phyloP scores from a whole-genome alignment of 768 basidiomycete species.

The Strobilomyces confusus region DNA sequence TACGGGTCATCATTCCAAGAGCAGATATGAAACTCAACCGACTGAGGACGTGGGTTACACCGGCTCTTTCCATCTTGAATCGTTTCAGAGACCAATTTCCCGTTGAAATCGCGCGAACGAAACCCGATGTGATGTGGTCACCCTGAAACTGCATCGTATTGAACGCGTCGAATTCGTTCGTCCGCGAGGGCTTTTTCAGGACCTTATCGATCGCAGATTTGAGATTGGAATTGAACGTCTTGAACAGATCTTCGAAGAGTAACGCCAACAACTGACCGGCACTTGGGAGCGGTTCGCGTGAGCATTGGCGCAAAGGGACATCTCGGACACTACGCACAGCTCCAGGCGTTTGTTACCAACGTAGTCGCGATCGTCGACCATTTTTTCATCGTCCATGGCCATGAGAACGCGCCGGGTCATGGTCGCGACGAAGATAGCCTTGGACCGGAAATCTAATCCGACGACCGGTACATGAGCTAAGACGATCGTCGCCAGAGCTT shows the following conservation, averaged over 20 bases:
- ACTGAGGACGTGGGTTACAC: slow-evolving; percentile 96
- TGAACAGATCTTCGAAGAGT: slow-evolving; percentile 97
- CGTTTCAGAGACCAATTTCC: slow-evolving; percentile 99
- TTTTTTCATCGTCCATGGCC: slow-evolving; percentile 94
- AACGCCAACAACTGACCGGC: slow-evolving; percentile 95
- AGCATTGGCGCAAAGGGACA: slow-evolving; percentile 5
- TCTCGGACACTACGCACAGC: slow-evolving; percentile 56
- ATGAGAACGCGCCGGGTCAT: slow-evolving; percentile 96
- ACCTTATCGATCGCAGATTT: slow-evolving; percentile 96
- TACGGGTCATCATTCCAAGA: slow-evolving; percentile 99
- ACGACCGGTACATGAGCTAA: slow-evolving; percentile 93
- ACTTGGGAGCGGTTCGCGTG: slow-evolving; percentile 43
- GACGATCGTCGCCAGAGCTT: slow-evolving; percentile 96
- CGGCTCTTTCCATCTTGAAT: slow-evolving; percentile 99
- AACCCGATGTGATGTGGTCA: slow-evolving; percentile 94
- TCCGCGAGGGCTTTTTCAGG: slow-evolving; percentile 91
- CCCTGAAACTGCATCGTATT: slow-evolving; percentile 94
- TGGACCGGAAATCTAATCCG: slow-evolving; percentile 84
- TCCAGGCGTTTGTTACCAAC: slow-evolving; percentile 99
- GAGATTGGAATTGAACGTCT: slow-evolving; percentile 94
- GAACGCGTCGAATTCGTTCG: slow-evolving; percentile 91
- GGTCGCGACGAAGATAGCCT: slow-evolving; percentile 95
- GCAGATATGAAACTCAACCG: slow-evolving; percentile 96
- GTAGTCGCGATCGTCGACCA: slow-evolving; percentile 98
- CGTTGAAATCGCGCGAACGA: slow-evolving; percentile 95